These are phyloP conservation scores for Ascochyta fabae DNA, from an alignment of 2,329 filamentous ascomycete genomes.

Conservation along the genomic window DNA sequence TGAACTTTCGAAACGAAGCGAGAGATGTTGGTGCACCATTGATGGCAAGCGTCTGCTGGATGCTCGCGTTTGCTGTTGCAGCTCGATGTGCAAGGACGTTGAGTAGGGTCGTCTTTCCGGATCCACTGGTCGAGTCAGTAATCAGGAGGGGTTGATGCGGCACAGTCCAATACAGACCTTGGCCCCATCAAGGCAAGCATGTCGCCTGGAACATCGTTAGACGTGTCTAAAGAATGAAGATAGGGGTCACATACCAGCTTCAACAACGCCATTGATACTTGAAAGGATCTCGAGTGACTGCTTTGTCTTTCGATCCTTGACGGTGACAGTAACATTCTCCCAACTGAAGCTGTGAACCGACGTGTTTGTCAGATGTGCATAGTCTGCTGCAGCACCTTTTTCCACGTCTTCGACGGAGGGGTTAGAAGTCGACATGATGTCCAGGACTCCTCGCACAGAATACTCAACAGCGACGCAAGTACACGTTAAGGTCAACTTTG, in stretches of 20 bases:
- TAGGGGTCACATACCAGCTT: constrained; percentile 59
- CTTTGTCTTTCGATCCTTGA: constrained; percentile 74
- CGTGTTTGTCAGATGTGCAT: constrained; percentile 66
- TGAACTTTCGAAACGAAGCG: constrained; percentile 67
- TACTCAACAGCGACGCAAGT: background rate
- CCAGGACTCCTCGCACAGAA: background rate
- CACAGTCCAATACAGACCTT: constrained; percentile 45
- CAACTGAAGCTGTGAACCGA: constrained; percentile 70
- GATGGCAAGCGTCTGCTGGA: constrained; percentile 63
- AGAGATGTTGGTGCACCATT: constrained; percentile 66
- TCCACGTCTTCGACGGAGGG: constrained; percentile 49
- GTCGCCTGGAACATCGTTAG: constrained; percentile 61
- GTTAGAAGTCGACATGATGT: constrained; percentile 21
- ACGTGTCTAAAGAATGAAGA: background rate
- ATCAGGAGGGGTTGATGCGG: background rate
- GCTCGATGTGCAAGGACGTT: constrained; percentile 75
- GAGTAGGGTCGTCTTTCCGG: constrained; percentile 83
- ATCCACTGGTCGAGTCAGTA: constrained; percentile 46
- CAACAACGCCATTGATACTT: constrained; percentile 67
- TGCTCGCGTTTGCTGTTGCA: constrained; percentile 60
- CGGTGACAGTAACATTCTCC: constrained; percentile 70
- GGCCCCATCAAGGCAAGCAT: constrained; percentile 84
- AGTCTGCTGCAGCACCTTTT: constrained; percentile 52
- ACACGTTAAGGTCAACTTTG: background rate
- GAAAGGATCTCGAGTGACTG: constrained; percentile 68